phyloP scores from a whole-genome alignment of 202 grass and related monocot species.

The Hordeum pubiflorum region DNA sequence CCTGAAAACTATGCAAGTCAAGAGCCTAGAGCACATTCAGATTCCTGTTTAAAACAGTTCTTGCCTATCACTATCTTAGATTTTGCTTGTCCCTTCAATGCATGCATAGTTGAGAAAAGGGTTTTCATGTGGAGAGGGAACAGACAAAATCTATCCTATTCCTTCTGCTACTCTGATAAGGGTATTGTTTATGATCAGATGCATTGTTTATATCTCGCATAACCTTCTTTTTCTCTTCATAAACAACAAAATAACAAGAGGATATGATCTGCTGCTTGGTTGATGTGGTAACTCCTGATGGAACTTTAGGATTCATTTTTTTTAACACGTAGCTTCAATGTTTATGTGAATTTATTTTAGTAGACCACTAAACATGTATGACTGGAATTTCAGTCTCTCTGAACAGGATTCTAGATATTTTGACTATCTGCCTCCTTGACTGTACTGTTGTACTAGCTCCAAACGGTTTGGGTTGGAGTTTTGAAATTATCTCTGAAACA shows the following conservation, averaged over 20 bases:
- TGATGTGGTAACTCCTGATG: background rate
- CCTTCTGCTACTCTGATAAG: background rate
- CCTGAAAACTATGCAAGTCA: background rate
- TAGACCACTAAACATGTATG: background rate
- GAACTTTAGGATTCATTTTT: background rate
- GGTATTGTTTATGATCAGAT: background rate
- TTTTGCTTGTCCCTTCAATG: constrained; percentile 18
- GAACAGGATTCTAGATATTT: background rate
- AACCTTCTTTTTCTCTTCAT: background rate
- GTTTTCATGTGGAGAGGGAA: constrained; percentile 3
- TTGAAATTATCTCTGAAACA: background rate
- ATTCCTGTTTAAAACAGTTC: constrained; percentile 32
- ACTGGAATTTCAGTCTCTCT: background rate
- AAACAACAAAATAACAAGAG: background rate
- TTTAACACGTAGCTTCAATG: background rate
- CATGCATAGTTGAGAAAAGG: constrained; percentile 19
- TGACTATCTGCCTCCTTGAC: background rate
- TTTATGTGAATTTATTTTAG: background rate
- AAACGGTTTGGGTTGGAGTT: background rate
- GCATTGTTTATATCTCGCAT: background rate
- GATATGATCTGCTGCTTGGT: background rate
- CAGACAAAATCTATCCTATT: constrained; percentile 21
- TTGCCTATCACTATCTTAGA: constrained; percentile 20
- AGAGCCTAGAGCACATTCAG: constrained; percentile 24
- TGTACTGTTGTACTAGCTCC: background rate